Evolutionary conservation across 768 basidiomycete species (phyloP), one percentile per base, ranked within the genome.

Genomic region (Amanita thiersii): DNA sequence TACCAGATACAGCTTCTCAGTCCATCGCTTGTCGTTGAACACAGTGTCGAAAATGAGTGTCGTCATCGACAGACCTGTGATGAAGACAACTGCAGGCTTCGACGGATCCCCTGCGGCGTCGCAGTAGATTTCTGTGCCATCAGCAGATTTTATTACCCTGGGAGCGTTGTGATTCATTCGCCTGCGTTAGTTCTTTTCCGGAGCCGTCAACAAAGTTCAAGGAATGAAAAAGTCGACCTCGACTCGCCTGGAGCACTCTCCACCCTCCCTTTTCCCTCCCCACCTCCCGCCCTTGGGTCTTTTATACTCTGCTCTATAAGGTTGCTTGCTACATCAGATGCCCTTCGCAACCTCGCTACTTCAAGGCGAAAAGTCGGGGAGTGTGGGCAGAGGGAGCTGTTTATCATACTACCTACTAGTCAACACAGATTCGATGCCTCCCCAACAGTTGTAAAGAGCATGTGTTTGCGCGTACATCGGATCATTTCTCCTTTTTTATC

Each of bases 51-150:
- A 70, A 6, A 52, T 56, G 19, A 56, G 49, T 8, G 53, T 48
- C 21, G 55, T 56, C 47, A 60, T 51, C 4, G 54, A 52, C 44
- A 66, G 56, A 4, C 62, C 67, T 41, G 62, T 66, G 12, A 67
- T 57, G 50, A 68, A 65, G 35, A 70, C 56, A 17, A 68, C 38
- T 10, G 59, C 51, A 20, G 60, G 65, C 30, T 62, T 63, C n/a
- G 55, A 50, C 6, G 59, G 51, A 45, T 66, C 52, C 17, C 66
- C 66, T 10, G 52, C 44, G 7, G 64, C 63, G 35, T 67, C 59
- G 12, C 66, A 63, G 47, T 58, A 66, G 32, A 70, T 56, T 20
- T 48, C 47, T 18, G 63, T 64, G 23, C 66, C 64, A 50, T 68
- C 67, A 23, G 57, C 51, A n/a, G 65, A 66, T 26, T 52, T 51